Conservation (phyloP, 1,284 basidiomycete species). For the Violaceomyces palustris region DNA sequence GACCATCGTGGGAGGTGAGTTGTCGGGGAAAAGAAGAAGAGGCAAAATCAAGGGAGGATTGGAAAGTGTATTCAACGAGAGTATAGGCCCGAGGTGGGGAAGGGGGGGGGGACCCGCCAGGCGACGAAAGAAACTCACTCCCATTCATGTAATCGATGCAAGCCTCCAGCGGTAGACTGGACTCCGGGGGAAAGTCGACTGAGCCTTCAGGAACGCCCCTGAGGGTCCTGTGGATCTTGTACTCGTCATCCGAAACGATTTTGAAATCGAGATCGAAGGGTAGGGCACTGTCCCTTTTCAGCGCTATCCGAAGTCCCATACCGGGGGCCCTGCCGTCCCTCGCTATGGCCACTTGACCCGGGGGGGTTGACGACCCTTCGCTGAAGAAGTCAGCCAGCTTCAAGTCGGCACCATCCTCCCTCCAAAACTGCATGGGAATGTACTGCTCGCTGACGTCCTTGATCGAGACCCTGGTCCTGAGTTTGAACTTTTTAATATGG, state of each 20-base stretch:
- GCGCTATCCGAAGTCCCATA: constrained; percentile 36
- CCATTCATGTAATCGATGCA: constrained; percentile 90
- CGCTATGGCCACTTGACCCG: constrained; percentile 1
- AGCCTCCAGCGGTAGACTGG: constrained; percentile 85
- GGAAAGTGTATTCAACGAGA: no score
- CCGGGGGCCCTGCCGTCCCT: constrained; percentile 27
- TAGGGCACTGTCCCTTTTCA: background rate
- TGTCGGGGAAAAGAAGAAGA: background rate
- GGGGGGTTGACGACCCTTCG: background rate
- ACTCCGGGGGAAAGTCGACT: constrained; percentile 69
- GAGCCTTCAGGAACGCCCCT: constrained; percentile 84
- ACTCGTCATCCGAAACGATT: constrained; percentile 51
- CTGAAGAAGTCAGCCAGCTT: background rate
- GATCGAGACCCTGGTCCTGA: constrained; percentile 82
- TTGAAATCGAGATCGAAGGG: background rate
- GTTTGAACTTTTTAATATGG: constrained; percentile 74
- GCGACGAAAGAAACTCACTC: constrained; percentile 60
- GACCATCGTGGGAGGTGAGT: constrained; percentile 1
- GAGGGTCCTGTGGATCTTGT: constrained; percentile 71
- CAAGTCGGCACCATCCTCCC: constrained; percentile 38
- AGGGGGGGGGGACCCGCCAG: no score
- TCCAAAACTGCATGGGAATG: constrained; percentile 77
- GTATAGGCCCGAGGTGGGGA: no score
- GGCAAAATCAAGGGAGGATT: no score
- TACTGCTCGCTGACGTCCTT: constrained; percentile 67